A percentile compares a stretch with the other conserved stretches of the same genome.
Conservation (phyloP, 768 basidiomycete genomes). For the Auriculariales sp. region DNA sequence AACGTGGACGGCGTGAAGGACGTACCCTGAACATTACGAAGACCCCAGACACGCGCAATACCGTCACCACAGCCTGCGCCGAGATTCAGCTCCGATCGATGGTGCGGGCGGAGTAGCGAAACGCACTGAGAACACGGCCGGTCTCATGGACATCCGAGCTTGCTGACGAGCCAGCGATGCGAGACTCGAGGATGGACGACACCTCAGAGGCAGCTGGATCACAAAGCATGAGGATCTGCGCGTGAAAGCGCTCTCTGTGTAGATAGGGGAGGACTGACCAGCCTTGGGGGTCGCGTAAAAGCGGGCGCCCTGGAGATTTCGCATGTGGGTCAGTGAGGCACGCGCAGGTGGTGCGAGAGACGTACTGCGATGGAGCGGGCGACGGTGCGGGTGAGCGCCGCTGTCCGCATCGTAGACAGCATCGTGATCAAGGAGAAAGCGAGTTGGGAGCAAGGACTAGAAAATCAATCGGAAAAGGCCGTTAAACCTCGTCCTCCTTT, state of each 20-base stretch:
- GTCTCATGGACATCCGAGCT: constrained; percentile 97
- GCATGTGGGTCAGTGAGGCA: too few relatives aligned
- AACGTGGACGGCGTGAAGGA: too few relatives aligned
- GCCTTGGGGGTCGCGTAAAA: constrained; percentile 97
- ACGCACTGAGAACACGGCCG: constrained; percentile 93
- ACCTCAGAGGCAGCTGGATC: constrained; percentile 90
- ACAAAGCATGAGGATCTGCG: constrained; percentile 20
- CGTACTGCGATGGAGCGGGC: constrained; percentile 10
- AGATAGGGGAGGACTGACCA: constrained; percentile 37
- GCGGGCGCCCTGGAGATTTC: constrained; percentile 27
- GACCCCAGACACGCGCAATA: constrained; percentile 97
- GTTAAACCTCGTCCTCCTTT: too few relatives aligned
- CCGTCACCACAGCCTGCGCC: constrained; percentile 91
- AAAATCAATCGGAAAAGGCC: too few relatives aligned
- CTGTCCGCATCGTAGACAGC: constrained; percentile 1
- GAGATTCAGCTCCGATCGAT: constrained; percentile 10
- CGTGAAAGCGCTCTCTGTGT: constrained; percentile 10
- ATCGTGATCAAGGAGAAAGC: constrained; percentile 1
- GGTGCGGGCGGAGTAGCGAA: not conserved
- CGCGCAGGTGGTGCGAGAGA: not conserved
- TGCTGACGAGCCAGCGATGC: constrained; percentile 84
- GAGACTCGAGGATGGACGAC: constrained; percentile 95
- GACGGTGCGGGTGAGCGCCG: constrained; percentile 18
- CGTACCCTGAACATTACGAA: constrained; percentile 93
- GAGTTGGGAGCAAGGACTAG: constrained; percentile 1